Percentiles rank a stretch among this genome's conserved stretches.
Conservation (phyloP, 2,329 filamentous ascomycete species). For the Xylogone sp. region DNA sequence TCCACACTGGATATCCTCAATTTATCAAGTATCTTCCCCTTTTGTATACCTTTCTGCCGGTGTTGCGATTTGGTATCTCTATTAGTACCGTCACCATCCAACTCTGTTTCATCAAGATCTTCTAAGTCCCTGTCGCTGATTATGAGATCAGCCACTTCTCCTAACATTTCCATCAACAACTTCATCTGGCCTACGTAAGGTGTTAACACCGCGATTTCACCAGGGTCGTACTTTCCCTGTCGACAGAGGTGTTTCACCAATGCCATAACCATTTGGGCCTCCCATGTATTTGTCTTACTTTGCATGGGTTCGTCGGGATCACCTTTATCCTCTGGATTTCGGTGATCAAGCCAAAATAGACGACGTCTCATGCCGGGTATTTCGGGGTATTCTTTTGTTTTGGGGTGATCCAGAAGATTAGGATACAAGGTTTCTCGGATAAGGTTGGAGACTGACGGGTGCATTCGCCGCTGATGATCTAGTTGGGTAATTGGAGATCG, state of each 20-base stretch:
- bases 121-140: background rate
- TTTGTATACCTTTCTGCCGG: slow-evolving; percentile 15
- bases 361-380: slow-evolving; percentile 23
- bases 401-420: slow-evolving; percentile 16
- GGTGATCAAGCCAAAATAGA: slow-evolving; percentile 23
- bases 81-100: slow-evolving; percentile 6
- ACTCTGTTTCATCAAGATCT: background rate
- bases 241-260: slow-evolving; percentile 62
- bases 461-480: slow-evolving; percentile 25
- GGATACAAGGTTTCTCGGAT: slow-evolving; percentile 21
- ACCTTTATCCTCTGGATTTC: slow-evolving; percentile 14
- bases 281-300: slow-evolving; percentile 45
- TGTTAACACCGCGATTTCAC: slow-evolving; percentile 68
- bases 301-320: slow-evolving; percentile 8
- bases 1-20: slow-evolving; percentile 57
- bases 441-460: slow-evolving; percentile 21
- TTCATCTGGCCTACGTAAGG: slow-evolving; percentile 58
- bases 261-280: slow-evolving; percentile 59
- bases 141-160: too few species aligned
- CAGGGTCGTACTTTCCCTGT: slow-evolving; percentile 55
- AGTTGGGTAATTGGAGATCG: slow-evolving; percentile 20
- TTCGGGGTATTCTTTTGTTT: slow-evolving; percentile 12
- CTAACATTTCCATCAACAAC: slow-evolving; percentile 9
- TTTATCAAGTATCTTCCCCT: slow-evolving; percentile 21
- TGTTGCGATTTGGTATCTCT: slow-evolving; percentile 24